Conservation (phyloP, 2,329 filamentous ascomycete genomes). For the Lachnellula willkommii region DNA sequence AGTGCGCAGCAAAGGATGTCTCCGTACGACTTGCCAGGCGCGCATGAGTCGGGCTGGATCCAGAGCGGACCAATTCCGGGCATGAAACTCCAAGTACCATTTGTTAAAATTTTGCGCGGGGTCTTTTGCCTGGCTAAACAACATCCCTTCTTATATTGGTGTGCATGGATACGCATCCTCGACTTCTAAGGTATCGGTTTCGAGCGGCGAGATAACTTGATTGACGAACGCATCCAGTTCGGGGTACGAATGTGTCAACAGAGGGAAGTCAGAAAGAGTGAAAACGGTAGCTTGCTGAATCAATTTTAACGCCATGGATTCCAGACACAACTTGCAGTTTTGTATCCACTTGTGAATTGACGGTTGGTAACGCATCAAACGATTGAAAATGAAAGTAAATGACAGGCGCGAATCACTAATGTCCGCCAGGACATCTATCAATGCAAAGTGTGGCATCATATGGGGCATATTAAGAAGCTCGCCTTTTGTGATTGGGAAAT, state of each 20-base stretch:
- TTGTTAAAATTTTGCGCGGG: not conserved
- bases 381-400: constrained; percentile 8
- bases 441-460: not conserved
- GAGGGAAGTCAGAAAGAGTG: constrained; percentile 8
- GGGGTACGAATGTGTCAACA: constrained; percentile 2
- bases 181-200: not conserved
- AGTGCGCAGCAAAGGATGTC: constrained; percentile 1
- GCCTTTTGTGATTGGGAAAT: not conserved
- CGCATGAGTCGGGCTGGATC: constrained; percentile 16
- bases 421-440: constrained; percentile 4
- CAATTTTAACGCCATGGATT: not conserved
- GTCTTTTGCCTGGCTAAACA: constrained; percentile 17
- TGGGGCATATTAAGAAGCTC: not conserved
- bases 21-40: constrained; percentile 1
- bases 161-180: constrained; percentile 6
- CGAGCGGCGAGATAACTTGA: not conserved
- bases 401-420: not conserved
- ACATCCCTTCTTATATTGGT: constrained; percentile 3
- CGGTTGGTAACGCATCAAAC: constrained; percentile 2
- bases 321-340: constrained; percentile 13
- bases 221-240: not conserved
- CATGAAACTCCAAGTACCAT: not conserved
- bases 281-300: not conserved
- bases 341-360: constrained; percentile 4
- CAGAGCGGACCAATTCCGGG: not conserved